phyloP scores from a whole-genome alignment of 1,139 yeast genomes.

The Suhomyces bribrorum region DNA sequence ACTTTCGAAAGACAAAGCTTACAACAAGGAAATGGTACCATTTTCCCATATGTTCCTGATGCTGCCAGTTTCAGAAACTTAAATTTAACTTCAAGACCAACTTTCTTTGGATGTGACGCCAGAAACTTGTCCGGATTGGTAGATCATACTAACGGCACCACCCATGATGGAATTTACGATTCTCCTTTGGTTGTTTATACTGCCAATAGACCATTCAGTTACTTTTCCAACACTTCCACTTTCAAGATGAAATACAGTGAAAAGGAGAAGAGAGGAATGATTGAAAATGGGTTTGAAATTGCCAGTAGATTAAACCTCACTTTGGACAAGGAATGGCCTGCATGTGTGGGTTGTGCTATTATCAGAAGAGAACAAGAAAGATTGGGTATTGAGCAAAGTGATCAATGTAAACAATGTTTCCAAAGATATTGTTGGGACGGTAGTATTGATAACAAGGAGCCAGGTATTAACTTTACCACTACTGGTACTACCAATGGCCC shows the following conservation, averaged over 20 bases:
- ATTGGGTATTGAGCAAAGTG: slow-evolving; percentile 37
- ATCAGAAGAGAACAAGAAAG: slow-evolving; percentile 47
- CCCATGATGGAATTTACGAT: slow-evolving; percentile 18
- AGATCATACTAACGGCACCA: slow-evolving; percentile 15
- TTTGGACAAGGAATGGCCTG: slow-evolving; percentile 39
- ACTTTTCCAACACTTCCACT: slow-evolving; percentile 39
- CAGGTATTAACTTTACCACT: slow-evolving; percentile 42
- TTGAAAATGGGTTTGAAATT: slow-evolving; percentile 38
- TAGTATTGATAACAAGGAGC: slow-evolving; percentile 12
- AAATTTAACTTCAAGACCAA: slow-evolving; percentile 44
- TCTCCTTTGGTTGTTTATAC: slow-evolving; percentile 43
- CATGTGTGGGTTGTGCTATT: slow-evolving; percentile 47
- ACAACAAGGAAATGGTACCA: slow-evolving; percentile 25
- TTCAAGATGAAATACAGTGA: slow-evolving; percentile 36
- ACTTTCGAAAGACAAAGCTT: slow-evolving; percentile 36
- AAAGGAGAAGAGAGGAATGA: slow-evolving; percentile 37
- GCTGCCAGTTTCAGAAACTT: slow-evolving; percentile 31
- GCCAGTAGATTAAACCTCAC: slow-evolving; percentile 32
- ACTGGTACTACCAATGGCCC: slow-evolving; percentile 46
- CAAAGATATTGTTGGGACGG: slow-evolving; percentile 48
- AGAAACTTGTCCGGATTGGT: slow-evolving; percentile 36
- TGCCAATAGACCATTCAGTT: slow-evolving; percentile 44
- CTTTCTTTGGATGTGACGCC: slow-evolving; percentile 49
- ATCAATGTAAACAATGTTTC: slow-evolving; percentile 43
- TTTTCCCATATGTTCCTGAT: slow-evolving; percentile 43